phyloP scores from a whole-genome alignment of 2,329 filamentous ascomycete species.

The Penicillium palitans region DNA sequence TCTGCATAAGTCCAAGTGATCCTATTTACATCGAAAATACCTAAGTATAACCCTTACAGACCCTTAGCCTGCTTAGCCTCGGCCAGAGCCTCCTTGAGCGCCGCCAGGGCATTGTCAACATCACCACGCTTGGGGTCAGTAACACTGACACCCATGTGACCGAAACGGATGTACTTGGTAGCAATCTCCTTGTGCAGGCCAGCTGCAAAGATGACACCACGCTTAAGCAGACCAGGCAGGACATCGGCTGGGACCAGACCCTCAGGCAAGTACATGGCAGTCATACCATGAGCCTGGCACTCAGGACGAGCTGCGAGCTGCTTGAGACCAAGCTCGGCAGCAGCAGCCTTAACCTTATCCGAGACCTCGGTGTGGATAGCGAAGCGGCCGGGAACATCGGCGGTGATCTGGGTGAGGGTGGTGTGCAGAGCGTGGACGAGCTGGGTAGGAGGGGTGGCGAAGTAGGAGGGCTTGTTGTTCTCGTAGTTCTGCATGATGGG shows the following conservation, averaged over 20 bases:
- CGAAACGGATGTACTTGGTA: conserved; percentile 89
- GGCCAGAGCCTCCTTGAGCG: conserved; percentile 69
- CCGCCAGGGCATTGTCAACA: conserved; percentile 78
- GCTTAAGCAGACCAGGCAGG: conserved; percentile 79
- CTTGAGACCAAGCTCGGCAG: conserved; percentile 78
- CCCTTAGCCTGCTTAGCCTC: conserved; percentile 69
- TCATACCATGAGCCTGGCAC: conserved; percentile 97
- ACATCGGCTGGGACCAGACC: conserved; percentile 77
- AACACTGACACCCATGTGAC: conserved; percentile 95
- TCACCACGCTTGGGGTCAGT: conserved; percentile 77
- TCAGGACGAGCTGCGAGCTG: conserved; percentile 82
- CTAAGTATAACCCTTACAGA: conserved; percentile 26
- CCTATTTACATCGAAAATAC: conserved; percentile 5
- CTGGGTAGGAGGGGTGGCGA: conserved; percentile 93
- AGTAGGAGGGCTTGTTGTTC: conserved; percentile 95
- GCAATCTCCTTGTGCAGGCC: conserved; percentile 96
- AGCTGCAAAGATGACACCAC: conserved; percentile 89
- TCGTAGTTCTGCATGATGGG: conserved; percentile 99
- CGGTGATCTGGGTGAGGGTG: conserved; percentile 78
- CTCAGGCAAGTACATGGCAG: conserved; percentile 91
- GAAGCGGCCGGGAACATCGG: conserved; percentile 78
- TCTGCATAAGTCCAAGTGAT: not conserved
- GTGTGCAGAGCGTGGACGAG: conserved; percentile 91
- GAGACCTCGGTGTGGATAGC: conserved; percentile 76
- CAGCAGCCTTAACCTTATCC: conserved; percentile 80